These are phyloP conservation scores for Zymoseptoria tritici DNA, from an alignment of 2,329 filamentous ascomycete species.

Conservation along the genomic window DNA sequence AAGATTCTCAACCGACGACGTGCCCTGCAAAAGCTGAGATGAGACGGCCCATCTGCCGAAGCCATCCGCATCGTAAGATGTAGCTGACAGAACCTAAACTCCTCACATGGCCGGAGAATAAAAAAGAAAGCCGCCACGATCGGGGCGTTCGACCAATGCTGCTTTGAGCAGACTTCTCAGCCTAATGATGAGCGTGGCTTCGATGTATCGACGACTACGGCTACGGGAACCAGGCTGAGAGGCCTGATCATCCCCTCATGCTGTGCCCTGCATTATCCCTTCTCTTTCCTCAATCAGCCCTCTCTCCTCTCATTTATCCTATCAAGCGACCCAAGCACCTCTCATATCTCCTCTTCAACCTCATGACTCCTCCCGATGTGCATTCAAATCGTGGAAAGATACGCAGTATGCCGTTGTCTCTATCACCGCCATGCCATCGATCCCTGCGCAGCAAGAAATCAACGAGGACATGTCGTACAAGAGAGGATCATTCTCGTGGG, in stretches of 20 bases:
- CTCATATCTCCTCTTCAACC: neutral
- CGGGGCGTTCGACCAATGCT: neutral
- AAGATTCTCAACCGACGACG: neutral
- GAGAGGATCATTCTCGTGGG: conserved; percentile 75
- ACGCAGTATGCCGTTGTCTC: conserved; percentile 77
- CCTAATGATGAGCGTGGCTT: neutral
- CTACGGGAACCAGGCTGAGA: neutral
- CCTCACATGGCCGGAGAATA: neutral
- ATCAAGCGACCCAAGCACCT: neutral
- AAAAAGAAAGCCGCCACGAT: too few relatives aligned
- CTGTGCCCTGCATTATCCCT: neutral
- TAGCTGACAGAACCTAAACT: neutral
- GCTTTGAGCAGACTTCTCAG: neutral
- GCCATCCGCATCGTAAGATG: neutral
- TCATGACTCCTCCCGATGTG: conserved; percentile 54
- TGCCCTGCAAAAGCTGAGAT: neutral
- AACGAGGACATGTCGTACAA: conserved; percentile 62
- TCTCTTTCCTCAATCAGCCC: neutral
- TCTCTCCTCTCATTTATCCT: neutral
- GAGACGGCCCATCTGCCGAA: neutral
- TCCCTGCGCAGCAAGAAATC: conserved; percentile 67
- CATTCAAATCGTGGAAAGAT: conserved; percentile 77
- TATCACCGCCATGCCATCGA: conserved; percentile 86
- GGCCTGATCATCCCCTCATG: too few relatives aligned
- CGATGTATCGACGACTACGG: neutral